Percentiles rank a stretch among this genome's conserved stretches.
Evolutionary conservation across 345 rosid species (phyloP).

Genomic region (Gossypium rotundifolium): DNA sequence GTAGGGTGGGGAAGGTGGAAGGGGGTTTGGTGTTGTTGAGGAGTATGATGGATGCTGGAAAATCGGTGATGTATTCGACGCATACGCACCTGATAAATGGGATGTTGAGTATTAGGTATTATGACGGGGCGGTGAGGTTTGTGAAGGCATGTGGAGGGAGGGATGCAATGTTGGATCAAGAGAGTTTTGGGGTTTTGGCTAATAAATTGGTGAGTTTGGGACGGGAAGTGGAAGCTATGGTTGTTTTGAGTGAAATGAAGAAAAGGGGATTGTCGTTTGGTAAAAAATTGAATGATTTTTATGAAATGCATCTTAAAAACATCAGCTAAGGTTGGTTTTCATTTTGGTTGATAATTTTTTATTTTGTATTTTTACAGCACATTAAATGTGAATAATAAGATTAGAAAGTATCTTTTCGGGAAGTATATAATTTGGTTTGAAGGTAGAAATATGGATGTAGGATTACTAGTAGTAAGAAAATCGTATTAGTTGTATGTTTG

Average conservation of each 20-base stretch:
- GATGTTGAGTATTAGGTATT: constrained; percentile 34
- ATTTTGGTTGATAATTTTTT: background rate
- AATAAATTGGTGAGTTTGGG: constrained; percentile 32
- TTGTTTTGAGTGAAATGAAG: constrained; percentile 52
- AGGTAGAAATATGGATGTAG: background rate
- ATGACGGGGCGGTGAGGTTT: constrained; percentile 43
- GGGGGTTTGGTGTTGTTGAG: constrained; percentile 52
- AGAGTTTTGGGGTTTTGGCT: constrained; percentile 51
- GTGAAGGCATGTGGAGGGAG: constrained; percentile 42
- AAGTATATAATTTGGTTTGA: background rate
- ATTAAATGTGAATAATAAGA: too few species aligned
- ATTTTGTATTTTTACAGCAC: background rate
- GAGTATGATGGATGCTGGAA: constrained; percentile 56
- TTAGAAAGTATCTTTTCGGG: too few species aligned
- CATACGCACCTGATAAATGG: constrained; percentile 45
- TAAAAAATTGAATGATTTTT: constrained; percentile 23
- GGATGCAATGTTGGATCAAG: constrained; percentile 40
- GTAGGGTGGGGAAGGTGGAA: constrained; percentile 48
- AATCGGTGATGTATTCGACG: constrained; percentile 41
- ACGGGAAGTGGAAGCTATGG: constrained; percentile 37
- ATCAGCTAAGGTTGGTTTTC: background rate
- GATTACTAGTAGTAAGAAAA: background rate
- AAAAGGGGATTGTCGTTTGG: constrained; percentile 38
- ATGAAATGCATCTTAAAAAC: background rate
- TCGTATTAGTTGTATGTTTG: background rate